Percentiles rank a stretch among this genome's conserved stretches.
Conservation (phyloP, 768 basidiomycete species). For the Amanita fuliginea region DNA sequence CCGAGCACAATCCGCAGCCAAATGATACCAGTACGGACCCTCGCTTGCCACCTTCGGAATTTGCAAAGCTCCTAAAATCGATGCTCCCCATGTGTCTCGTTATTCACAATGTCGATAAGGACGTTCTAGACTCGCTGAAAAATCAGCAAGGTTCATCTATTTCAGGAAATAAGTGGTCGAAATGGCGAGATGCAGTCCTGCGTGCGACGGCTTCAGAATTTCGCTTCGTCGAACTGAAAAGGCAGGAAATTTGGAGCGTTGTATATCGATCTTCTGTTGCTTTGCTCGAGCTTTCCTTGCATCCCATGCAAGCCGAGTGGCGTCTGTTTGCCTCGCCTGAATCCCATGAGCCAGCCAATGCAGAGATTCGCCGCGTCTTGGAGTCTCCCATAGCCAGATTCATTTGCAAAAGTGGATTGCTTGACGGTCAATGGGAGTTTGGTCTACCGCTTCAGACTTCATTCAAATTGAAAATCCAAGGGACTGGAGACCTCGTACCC, state of each 20-base stretch:
- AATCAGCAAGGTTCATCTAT: constrained; percentile 28
- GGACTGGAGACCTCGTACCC: constrained; percentile 58
- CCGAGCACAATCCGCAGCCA: constrained; percentile 65
- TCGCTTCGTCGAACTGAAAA: constrained; percentile 75
- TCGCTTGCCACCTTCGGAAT: constrained; percentile 63
- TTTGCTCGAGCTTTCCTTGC: constrained; percentile 63
- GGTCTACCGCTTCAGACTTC: constrained; percentile 53
- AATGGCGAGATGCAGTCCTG: constrained; percentile 60
- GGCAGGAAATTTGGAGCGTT: constrained; percentile 82
- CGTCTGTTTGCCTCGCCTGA: constrained; percentile 67
- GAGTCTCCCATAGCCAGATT: constrained; percentile 71
- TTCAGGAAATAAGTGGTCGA: constrained; percentile 46
- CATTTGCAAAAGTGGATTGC: constrained; percentile 41
- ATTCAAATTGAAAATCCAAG: constrained; percentile 52
- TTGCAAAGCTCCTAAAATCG: constrained; percentile 69
- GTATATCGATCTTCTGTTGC: constrained; percentile 66
- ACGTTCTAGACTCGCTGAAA: constrained; percentile 42
- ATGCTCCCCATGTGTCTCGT: constrained; percentile 80
- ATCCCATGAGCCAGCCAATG: constrained; percentile 60
- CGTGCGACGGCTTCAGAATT: constrained; percentile 52
- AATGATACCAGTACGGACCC: constrained; percentile 41
- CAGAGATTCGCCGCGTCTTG: constrained; percentile 65
- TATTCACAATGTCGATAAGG: constrained; percentile 36
- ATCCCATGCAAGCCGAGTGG: constrained; percentile 78
- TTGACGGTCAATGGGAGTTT: constrained; percentile 70